Percentiles rank a stretch among this genome's conserved stretches.
Evolutionary conservation across 2,329 filamentous ascomycete species (phyloP).

Genomic region (Sclerotinia nivalis): DNA sequence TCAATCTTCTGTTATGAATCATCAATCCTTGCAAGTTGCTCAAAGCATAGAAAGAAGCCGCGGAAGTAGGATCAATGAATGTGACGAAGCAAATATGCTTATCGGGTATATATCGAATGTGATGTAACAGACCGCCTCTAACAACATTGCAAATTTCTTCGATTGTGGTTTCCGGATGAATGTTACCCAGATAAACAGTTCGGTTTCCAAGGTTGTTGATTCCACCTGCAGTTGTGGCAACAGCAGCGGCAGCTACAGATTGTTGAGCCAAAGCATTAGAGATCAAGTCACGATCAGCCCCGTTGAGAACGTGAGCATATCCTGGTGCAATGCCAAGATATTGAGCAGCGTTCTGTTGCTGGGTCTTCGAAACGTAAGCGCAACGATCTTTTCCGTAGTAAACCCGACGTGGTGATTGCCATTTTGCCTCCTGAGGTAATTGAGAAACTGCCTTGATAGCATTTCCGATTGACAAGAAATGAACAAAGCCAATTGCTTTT

Average conservation of each 20-base stretch:
- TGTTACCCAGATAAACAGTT: constrained; percentile 97
- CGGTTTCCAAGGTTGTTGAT: constrained; percentile 97
- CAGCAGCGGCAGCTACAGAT: constrained; percentile 93
- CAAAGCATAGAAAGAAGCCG: constrained; percentile 94
- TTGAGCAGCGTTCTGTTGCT: constrained; percentile 98
- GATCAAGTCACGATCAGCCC: constrained; percentile 93
- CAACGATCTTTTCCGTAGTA: constrained; percentile 99
- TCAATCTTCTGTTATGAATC: constrained; percentile 97
- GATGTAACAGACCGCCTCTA: constrained; percentile 89
- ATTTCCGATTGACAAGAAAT: constrained; percentile 96
- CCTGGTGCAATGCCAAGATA: constrained; percentile 96
- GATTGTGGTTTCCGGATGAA: constrained; percentile 97
- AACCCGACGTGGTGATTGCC: constrained; percentile 91
- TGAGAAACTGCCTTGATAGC: constrained; percentile 98
- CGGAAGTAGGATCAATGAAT: constrained; percentile 97
- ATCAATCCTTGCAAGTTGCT: constrained; percentile 97
- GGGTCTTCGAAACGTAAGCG: constrained; percentile 98
- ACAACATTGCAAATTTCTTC: constrained; percentile 99
- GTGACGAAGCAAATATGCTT: constrained; percentile 99
- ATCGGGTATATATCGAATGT: constrained; percentile 98
- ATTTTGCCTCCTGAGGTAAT: constrained; percentile 93
- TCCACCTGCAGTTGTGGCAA: constrained; percentile 93
- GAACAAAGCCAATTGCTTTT: constrained; percentile 96
- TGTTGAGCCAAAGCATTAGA: constrained; percentile 96
- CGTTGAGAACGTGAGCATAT: constrained; percentile 94